Evolutionary conservation across 169 alveolate species (phyloP).

Genomic region (Plasmodium vinckei): DNA sequence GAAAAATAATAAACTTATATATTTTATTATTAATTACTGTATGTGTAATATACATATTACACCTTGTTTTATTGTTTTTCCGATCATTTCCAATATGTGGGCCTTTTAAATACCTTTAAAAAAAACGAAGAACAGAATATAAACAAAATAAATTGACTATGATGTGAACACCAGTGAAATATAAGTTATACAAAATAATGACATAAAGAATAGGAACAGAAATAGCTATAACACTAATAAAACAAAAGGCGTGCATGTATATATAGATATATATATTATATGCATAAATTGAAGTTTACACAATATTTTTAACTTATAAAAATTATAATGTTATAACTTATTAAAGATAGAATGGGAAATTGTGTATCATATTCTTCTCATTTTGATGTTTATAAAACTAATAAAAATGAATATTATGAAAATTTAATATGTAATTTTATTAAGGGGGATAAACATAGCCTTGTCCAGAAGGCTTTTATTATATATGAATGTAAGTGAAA

Average conservation of each 20-base stretch:
- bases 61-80: no score
- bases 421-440: slow-evolving; percentile 66
- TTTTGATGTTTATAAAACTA: slow-evolving; percentile 33
- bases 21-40: slow-evolving; percentile 2
- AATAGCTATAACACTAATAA: not conserved
- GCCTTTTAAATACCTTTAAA: slow-evolving; percentile 15
- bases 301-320: slow-evolving; percentile 7
- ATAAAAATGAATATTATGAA: slow-evolving; percentile 62
- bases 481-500: slow-evolving; percentile 59
- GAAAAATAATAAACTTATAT: not conserved
- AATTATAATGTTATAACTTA: slow-evolving; percentile 20
- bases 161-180: slow-evolving; percentile 43
- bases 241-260: not conserved
- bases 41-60: slow-evolving; percentile 6
- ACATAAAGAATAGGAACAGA: not conserved
- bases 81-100: slow-evolving; percentile 42
- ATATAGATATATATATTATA: not conserved
- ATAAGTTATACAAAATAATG: not conserved
- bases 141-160: slow-evolving; percentile 21
- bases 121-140: not conserved
- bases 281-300: not conserved
- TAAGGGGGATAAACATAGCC: slow-evolving; percentile 36
- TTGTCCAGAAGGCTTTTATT: slow-evolving; percentile 60
- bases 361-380: slow-evolving; percentile 64
- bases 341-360: slow-evolving; percentile 58